Evolutionary conservation across 1,284 basidiomycete genomes (phyloP).

Genomic region (Hemileia vastatrix): DNA sequence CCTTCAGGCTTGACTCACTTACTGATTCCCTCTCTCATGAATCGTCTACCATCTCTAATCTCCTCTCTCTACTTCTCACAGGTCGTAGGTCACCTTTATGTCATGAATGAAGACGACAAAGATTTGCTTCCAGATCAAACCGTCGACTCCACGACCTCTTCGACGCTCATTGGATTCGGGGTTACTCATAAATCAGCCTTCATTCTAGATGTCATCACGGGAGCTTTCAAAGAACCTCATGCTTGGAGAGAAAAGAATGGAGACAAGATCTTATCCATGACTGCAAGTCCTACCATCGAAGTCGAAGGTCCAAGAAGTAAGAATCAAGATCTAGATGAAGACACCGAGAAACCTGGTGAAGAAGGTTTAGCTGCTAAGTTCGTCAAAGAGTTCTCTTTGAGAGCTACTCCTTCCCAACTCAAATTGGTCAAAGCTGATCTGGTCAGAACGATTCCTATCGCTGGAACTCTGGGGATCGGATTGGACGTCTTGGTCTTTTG

Average conservation of each 20-base stretch:
- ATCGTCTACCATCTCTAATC: too few relatives aligned
- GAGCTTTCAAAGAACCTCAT: neutral
- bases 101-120: neutral
- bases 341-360: conserved; percentile 2
- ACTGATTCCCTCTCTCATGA: too few relatives aligned
- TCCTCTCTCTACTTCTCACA: too few relatives aligned
- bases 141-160: neutral
- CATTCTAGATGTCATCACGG: neutral
- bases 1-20: too few relatives aligned
- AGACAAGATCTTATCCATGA: neutral
- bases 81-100: neutral
- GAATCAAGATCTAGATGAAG: conserved; percentile 7
- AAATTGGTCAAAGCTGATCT: conserved; percentile 31
- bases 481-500: conserved; percentile 34
- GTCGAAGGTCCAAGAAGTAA: neutral
- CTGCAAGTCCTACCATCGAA: neutral
- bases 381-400: conserved; percentile 29
- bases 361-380: conserved; percentile 27
- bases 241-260: neutral
- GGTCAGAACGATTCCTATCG: conserved; percentile 29
- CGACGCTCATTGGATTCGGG: neutral
- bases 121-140: neutral
- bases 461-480: conserved; percentile 32
- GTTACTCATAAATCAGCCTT: neutral
- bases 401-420: conserved; percentile 27